A percentile compares a stretch with the other conserved stretches of the same genome.
Conservation (phyloP, 352 stramenopile species). For the Blastocystis sp. region DNA sequence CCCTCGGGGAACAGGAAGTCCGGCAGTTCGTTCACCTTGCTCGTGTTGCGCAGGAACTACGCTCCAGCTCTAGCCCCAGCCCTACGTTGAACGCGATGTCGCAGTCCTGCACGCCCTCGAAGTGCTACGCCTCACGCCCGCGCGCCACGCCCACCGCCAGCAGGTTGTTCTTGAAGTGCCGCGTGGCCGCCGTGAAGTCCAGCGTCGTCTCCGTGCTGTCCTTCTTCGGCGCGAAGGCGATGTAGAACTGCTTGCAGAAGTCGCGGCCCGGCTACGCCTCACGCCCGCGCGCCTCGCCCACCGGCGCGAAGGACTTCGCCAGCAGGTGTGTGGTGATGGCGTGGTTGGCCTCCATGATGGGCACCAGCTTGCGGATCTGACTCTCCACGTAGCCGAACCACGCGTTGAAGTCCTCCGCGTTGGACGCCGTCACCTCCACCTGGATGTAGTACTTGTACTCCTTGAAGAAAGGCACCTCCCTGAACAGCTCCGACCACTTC, state of each 20-base stretch:
- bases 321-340: conserved; percentile 74
- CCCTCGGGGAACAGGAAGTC: conserved; percentile 54
- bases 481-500: conserved; percentile 79
- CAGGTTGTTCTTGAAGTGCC: conserved; percentile 3
- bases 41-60: conserved; percentile 54
- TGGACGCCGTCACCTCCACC: conserved; percentile 85
- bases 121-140: conserved; percentile 6
- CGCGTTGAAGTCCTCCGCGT: conserved; percentile 83
- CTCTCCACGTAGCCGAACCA: conserved; percentile 90
- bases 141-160: neutral
- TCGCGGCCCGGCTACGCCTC: neutral
- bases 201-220: neutral
- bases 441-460: conserved; percentile 84
- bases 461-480: conserved; percentile 82
- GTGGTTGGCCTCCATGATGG: conserved; percentile 73
- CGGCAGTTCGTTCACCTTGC: conserved; percentile 51
- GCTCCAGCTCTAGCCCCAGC: neutral
- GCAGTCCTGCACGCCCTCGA: neutral
- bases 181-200: conserved; percentile 1
- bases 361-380: conserved; percentile 85
- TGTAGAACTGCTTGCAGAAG: conserved; percentile 45
- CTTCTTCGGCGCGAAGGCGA: conserved; percentile 21
- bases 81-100: conserved; percentile 38
- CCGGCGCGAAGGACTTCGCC: conserved; percentile 74
- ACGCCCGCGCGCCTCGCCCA: neutral